These are phyloP conservation scores for Thecaphora thlaspeos DNA, from an alignment of 1,284 basidiomycete species.

Conservation along the genomic window DNA sequence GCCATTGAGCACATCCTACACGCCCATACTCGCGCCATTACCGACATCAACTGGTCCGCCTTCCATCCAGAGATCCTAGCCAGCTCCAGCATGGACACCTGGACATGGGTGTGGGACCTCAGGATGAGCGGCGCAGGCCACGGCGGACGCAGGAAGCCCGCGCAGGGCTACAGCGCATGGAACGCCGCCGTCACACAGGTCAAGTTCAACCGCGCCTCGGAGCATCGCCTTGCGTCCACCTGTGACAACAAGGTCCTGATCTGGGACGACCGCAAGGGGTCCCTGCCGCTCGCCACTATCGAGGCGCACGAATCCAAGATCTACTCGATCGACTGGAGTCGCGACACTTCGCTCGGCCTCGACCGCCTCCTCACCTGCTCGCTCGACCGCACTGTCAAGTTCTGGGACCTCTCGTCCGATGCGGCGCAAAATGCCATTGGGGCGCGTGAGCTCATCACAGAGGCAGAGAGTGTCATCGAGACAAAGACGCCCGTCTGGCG, in stretches of 20 bases:
- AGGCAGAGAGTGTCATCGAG: constrained; percentile 63
- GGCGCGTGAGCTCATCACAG: constrained; percentile 44
- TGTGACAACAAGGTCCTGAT: constrained; percentile 55
- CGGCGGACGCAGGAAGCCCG: constrained; percentile 31
- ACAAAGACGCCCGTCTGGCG: constrained; percentile 92
- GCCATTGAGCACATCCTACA: constrained; percentile 51
- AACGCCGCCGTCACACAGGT: constrained; percentile 55
- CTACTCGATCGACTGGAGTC: constrained; percentile 56
- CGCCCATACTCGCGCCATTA: constrained; percentile 54
- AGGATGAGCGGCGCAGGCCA: constrained; percentile 33
- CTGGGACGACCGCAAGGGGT: constrained; percentile 54
- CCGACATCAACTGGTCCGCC: constrained; percentile 57
- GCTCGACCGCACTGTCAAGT: constrained; percentile 55
- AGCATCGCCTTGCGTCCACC: constrained; percentile 40
- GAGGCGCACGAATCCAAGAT: constrained; percentile 55
- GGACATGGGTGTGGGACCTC: constrained; percentile 56
- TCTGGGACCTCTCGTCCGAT: constrained; percentile 44
- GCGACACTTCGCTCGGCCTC: constrained; percentile 41
- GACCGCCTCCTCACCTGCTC: constrained; percentile 55
- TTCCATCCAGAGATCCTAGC: constrained; percentile 54
- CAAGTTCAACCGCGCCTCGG: constrained; percentile 46
- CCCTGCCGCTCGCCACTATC: constrained; percentile 41
- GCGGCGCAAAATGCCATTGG: constrained; percentile 44
- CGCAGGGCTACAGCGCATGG: constrained; percentile 54
- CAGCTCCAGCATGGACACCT: constrained; percentile 54